These are phyloP conservation scores for Hortaea werneckii DNA, from an alignment of 2,329 filamentous ascomycete genomes.

Conservation along the genomic window DNA sequence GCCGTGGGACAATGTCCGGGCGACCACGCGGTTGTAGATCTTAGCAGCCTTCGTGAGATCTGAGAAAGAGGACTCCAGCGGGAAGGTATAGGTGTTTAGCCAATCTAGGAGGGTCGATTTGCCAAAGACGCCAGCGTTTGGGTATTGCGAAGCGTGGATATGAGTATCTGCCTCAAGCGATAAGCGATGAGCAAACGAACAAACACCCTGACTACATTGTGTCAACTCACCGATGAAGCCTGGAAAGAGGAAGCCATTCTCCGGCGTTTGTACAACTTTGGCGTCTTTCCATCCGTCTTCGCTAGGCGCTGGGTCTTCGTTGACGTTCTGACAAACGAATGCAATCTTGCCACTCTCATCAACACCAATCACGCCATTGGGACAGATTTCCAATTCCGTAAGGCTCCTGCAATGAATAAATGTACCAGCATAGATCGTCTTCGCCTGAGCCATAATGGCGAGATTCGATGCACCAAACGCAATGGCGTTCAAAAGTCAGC, in stretches of 20 bases:
- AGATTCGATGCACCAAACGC: background rate
- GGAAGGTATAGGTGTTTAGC: slow-evolving; percentile 91
- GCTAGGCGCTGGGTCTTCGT: slow-evolving; percentile 12
- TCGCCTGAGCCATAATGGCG: slow-evolving; percentile 12
- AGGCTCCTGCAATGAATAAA: slow-evolving; percentile 49
- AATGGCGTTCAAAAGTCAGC: background rate
- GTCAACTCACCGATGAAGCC: slow-evolving; percentile 59
- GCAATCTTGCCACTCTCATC: slow-evolving; percentile 43
- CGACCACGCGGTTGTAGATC: slow-evolving; percentile 70
- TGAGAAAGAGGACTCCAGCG: slow-evolving; percentile 69
- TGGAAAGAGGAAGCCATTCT: slow-evolving; percentile 69
- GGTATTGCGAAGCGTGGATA: slow-evolving; percentile 89
- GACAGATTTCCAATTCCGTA: slow-evolving; percentile 39
- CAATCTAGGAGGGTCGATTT: slow-evolving; percentile 87
- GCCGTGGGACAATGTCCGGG: slow-evolving; percentile 73
- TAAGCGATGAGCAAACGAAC: no score
- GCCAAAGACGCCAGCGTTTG: slow-evolving; percentile 88
- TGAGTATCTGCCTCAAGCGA: slow-evolving; percentile 63
- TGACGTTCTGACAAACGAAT: slow-evolving; percentile 32
- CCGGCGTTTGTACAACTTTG: slow-evolving; percentile 30
- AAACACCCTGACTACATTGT: no score
- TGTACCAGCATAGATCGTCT: slow-evolving; percentile 47
- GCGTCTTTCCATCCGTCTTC: slow-evolving; percentile 32
- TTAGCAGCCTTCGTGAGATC: slow-evolving; percentile 51
- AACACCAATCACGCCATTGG: slow-evolving; percentile 40